Base-by-base conservation (phyloP, 2,329 filamentous ascomycete species). In the Didymella arachidicola region DNA sequence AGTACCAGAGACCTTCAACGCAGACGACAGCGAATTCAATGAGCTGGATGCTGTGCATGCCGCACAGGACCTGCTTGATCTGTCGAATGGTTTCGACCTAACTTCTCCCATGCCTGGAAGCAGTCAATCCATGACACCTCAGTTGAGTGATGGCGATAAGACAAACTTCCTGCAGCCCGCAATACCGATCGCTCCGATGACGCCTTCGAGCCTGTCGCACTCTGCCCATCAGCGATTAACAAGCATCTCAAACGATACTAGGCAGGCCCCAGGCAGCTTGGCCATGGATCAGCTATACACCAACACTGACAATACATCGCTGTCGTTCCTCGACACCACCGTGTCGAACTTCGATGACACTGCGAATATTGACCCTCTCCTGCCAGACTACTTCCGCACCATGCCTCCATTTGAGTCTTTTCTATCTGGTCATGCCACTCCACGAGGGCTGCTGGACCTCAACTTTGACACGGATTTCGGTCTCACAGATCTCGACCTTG, bases 381-480 rank as follows among this genome's bases (percentile, higher is more conserved):
- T 73, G 3, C 71, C 71, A 7, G 69, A 74, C 39, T 70, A 71
- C 48, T 65, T 72, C 42, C 71, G 69, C 4, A 72, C 70, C 10
- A 70, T 75, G 69, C 72, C 71, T 12, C 64, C 64, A 1, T 65
- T 65, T 32, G 72, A 76, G 11, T 48, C 67, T 2, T 70, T 64
- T 22, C 43, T 71, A 5, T 73, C 72, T 16, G 79, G 78, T 4
- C 76, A 78, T 30, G 77, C 73, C 63, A 81, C 79, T 6, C 79
- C 80, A 14, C 76, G 79, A 22, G 79, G 80, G 10, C 71, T 80
- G 10, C 73, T 81, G 62, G 80, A 81, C 46, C 77, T 79, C 57
- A 79, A 77, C 44, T 77, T 81, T 16, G 76, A 81, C 53, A 76
- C 79, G 38, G 79, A 80, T 53, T 72, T 81, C 53, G 78, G 79